Base-by-base conservation (phyloP, 129 eudicot species). In the Sambucus nigra region DNA sequence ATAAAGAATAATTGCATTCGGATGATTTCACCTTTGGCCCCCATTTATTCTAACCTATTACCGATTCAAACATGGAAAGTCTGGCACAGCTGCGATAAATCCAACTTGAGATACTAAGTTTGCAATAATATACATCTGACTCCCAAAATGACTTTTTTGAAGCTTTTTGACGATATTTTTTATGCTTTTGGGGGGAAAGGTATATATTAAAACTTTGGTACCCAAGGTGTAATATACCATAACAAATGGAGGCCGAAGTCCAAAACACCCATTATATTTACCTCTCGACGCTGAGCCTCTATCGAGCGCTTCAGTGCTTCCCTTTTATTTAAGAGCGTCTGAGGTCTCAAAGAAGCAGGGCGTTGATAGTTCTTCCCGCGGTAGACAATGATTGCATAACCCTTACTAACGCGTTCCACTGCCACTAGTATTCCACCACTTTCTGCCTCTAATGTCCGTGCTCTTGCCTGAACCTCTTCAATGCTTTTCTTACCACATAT, bases 341-440 rank as follows among this genome's bases (percentile, higher is more conserved):
- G 73, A 51, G 95, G 95, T 80, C 94, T 81, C 73, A 86, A 77
- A 48, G 46, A 63, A 49, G 84, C 70, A 13, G 99, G 99, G 22
- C 94, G 80, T 65, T 62, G 57, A 63, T 91, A 86, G 66, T 91
- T 91, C 64, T 86, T 91, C 20, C 99, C 99, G 27, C 99, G 95
- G 61, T 91, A 91, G 8, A 91, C 76, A 45, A 91, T 86, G 50
- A 91, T 86, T 27, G 78, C 91, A 72, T 76, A 73, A 38, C 99
- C 99, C 62, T 80, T 79, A 38, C 87, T 75, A 35, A 79, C 75
- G 22, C 74, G 77, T 64, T 91, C 99, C 57, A 91, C 78, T 9
- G 94, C 86, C 26, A 91, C 87, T 64, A 91, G 65, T 73, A 91
- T 77, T 44, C 99, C 99, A 31, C 99, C 95, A 73, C 99, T 91